These are phyloP conservation scores for Retiboletus fuscus DNA, from an alignment of 1,284 basidiomycete genomes.

Conservation along the genomic window DNA sequence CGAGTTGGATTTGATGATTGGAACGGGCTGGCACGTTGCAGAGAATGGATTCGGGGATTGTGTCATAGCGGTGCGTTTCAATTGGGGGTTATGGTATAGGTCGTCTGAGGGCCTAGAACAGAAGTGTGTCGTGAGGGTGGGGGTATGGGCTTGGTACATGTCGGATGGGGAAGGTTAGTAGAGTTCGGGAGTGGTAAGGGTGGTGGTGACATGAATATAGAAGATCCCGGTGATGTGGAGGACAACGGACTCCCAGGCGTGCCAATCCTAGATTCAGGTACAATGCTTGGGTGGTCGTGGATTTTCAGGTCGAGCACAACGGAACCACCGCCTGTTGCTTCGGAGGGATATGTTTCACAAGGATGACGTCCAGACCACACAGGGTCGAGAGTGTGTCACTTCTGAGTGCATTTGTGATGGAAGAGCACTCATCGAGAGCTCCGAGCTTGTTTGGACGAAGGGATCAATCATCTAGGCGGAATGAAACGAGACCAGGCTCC, in stretches of 20 bases:
- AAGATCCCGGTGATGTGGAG: constrained; percentile 28
- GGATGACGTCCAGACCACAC: constrained; percentile 83
- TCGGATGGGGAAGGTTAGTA: constrained; percentile 49
- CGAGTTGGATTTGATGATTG: constrained; percentile 79
- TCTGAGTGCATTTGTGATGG: background rate
- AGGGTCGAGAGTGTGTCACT: constrained; percentile 60
- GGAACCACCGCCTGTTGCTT: constrained; percentile 82
- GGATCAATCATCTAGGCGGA: constrained; percentile 87
- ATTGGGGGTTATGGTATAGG: constrained; percentile 84
- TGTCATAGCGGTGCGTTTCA: constrained; percentile 56
- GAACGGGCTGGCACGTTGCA: constrained; percentile 66
- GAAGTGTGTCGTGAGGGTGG: constrained; percentile 69
- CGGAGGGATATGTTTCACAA: constrained; percentile 89
- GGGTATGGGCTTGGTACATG: constrained; percentile 58
- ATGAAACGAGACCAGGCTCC: constrained; percentile 73
- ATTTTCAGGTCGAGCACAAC: constrained; percentile 96
- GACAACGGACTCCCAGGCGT: constrained; percentile 31
- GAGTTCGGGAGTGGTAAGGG: constrained; percentile 30
- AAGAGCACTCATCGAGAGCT: constrained; percentile 69
- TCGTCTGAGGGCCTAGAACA: constrained; percentile 67
- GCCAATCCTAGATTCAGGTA: constrained; percentile 49
- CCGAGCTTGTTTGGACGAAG: constrained; percentile 81
- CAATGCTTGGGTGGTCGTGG: constrained; percentile 88
- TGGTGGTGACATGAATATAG: constrained; percentile 38
- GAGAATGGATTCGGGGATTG: constrained; percentile 62